A percentile compares a stretch with the other conserved stretches of the same genome.
These are phyloP conservation scores for Atalantia buxifolia DNA, from an alignment of 345 rosid genomes.

Conservation along the genomic window DNA sequence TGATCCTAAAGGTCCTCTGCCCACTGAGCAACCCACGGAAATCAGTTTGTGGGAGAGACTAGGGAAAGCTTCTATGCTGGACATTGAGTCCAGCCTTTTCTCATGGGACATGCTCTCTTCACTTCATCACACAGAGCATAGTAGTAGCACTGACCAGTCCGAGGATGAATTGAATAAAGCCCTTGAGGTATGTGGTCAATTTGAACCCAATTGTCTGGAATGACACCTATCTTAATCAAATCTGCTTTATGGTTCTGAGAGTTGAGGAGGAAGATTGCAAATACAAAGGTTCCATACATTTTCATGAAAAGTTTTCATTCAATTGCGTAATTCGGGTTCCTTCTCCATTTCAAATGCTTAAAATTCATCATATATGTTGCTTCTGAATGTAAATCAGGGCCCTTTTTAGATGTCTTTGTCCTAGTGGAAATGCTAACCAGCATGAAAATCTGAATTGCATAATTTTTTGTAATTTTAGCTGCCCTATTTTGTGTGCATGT, in stretches of 20 bases:
- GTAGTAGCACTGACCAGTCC: constrained; percentile 71
- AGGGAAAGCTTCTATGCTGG: constrained; percentile 68
- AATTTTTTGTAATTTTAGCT: not conserved
- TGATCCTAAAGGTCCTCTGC: constrained; percentile 46
- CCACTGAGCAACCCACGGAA: constrained; percentile 52
- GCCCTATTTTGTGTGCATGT: not conserved
- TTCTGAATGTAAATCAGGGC: too few species aligned
- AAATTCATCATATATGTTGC: not conserved
- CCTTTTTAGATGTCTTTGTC: not conserved
- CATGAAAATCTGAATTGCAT: not conserved
- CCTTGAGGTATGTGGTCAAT: constrained; percentile 60
- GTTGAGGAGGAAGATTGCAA: not conserved
- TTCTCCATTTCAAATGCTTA: not conserved
- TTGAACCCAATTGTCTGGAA: constrained; percentile 7
- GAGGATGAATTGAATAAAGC: constrained; percentile 92
- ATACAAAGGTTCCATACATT: not conserved
- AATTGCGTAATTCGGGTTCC: not conserved
- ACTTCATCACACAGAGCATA: constrained; percentile 94
- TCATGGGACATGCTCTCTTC: constrained; percentile 95
- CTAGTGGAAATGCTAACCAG: not conserved
- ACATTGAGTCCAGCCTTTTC: constrained; percentile 61
- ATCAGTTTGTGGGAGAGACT: constrained; percentile 90
- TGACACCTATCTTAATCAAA: constrained; percentile 1
- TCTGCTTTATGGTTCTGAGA: not conserved
- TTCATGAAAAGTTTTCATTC: not conserved